Base-by-base conservation (phyloP, 1,284 basidiomycete genomes). In the Melampsora americana region DNA sequence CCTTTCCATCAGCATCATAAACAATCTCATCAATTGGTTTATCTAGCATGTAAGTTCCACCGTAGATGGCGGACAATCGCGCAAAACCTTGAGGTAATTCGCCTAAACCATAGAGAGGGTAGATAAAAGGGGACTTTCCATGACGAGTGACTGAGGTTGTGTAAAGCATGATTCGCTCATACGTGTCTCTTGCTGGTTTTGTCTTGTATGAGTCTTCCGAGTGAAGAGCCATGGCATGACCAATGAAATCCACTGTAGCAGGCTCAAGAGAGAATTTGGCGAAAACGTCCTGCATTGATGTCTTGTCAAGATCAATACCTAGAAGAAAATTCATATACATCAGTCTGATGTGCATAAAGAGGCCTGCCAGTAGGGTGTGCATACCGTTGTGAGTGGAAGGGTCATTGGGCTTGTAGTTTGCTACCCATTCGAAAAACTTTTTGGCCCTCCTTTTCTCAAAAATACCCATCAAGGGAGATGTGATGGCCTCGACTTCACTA, bases 21-120 rank as follows among this genome's bases (percentile, higher is more conserved):
- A 97, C 90, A 81, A 99, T 93, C 83, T 92, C 89, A 79, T 97
- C 90, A 80, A 97, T 91, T 77, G 87, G 87, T 86, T 99, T 99
- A 87, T 98, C 94, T 77, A 99, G 90, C 96, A 99, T 99, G 86
- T 99, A 99, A 20, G 96, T 99, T 70, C 96, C 96, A 72, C 96
- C 96, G 83, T 99, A 98, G 83, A 99, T 98, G 80, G 96, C 96
- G 79, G 92, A 95, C 77, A 98, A 87, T 82, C 96, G 93, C 20
- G 96, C 96, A 82, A 99, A 99, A 2, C 95, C 93, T 83, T 99
- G 96, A 26, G 96, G 96, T 67, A 99, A 90, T 84, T 99, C 96
- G 80, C 96, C 96, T 69, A 99, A 91, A 79, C 96, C 96, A 84
- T 99, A 99, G 71, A 98, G 88, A 18, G 96, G 96, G 86, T 99